These are phyloP conservation scores for Tylopilus subfusipes DNA, from an alignment of 768 basidiomycete genomes.

Conservation along the genomic window DNA sequence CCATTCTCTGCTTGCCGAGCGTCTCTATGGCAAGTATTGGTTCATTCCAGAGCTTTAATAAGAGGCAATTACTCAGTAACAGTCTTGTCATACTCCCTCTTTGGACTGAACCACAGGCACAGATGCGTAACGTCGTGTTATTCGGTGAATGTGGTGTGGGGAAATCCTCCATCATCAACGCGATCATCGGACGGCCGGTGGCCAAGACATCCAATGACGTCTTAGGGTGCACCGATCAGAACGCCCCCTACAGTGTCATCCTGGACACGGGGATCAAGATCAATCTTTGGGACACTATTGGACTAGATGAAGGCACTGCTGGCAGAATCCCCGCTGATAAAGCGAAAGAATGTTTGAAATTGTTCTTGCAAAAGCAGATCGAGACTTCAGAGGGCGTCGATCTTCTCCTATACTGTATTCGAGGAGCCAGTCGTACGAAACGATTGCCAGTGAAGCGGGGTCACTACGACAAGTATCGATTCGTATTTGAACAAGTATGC, in stretches of 20 bases:
- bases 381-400: constrained; percentile 18
- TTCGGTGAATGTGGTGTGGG: constrained; percentile 34
- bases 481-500: constrained; percentile 26
- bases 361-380: constrained; percentile 27
- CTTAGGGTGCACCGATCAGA: constrained; percentile 28
- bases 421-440: constrained; percentile 17
- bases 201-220: constrained; percentile 30
- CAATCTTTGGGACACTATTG: constrained; percentile 35
- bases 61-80: background rate
- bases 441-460: constrained; percentile 14
- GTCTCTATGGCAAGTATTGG: background rate
- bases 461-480: constrained; percentile 18
- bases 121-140: constrained; percentile 33
- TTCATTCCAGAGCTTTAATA: no score
- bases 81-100: background rate
- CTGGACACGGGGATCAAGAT: constrained; percentile 16
- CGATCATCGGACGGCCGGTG: constrained; percentile 23
- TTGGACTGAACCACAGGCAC: background rate
- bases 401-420: constrained; percentile 29
- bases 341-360: constrained; percentile 19
- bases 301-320: constrained; percentile 30
- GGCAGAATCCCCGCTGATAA: constrained; percentile 14
- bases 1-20: background rate
- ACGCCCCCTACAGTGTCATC: constrained; percentile 13
- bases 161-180: constrained; percentile 42